Evolutionary conservation across 1,284 basidiomycete species (phyloP).

Genomic region (Cryptococcus amylolentus): DNA sequence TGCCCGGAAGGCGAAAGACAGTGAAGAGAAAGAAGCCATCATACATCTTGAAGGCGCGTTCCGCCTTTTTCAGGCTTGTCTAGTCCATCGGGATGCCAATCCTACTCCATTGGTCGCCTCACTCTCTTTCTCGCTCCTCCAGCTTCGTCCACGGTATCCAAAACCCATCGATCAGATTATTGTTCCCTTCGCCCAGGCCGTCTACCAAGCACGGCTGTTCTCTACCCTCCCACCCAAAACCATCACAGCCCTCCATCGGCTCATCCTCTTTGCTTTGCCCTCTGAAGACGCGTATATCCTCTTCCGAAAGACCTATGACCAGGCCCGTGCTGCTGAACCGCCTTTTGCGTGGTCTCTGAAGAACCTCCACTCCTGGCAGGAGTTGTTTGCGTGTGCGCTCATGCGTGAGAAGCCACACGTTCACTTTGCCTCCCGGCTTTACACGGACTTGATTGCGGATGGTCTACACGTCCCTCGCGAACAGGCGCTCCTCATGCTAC

Average conservation of each 20-base stretch:
- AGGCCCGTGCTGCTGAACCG: constrained; percentile 10
- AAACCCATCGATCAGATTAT: constrained; percentile 7
- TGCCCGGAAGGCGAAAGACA: not conserved
- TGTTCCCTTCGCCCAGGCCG: constrained; percentile 6
- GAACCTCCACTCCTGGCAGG: constrained; percentile 17
- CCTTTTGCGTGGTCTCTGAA: constrained; percentile 16
- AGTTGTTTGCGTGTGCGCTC: constrained; percentile 21
- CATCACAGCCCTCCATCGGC: constrained; percentile 12
- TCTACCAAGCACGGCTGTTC: constrained; percentile 8
- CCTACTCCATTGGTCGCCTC: not conserved
- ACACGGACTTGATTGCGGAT: constrained; percentile 36
- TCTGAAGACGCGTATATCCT: constrained; percentile 17
- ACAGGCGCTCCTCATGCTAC: constrained; percentile 28
- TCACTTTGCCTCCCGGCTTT: constrained; percentile 39
- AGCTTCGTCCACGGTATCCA: not conserved
- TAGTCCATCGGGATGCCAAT: constrained; percentile 4
- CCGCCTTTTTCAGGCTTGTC: constrained; percentile 12
- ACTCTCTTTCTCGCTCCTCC: constrained; percentile 1
- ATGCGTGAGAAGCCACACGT: constrained; percentile 13
- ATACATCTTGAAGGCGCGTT: constrained; percentile 4
- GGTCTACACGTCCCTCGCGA: constrained; percentile 15
- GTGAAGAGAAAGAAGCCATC: not conserved
- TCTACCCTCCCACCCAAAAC: constrained; percentile 5
- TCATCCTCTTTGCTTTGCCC: constrained; percentile 6
- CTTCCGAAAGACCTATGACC: constrained; percentile 20